Evolutionary conservation across 2,329 filamentous ascomycete genomes (phyloP), one percentile per base, ranked within the genome.

Genomic region (Purpureocillium lavendulum): DNA sequence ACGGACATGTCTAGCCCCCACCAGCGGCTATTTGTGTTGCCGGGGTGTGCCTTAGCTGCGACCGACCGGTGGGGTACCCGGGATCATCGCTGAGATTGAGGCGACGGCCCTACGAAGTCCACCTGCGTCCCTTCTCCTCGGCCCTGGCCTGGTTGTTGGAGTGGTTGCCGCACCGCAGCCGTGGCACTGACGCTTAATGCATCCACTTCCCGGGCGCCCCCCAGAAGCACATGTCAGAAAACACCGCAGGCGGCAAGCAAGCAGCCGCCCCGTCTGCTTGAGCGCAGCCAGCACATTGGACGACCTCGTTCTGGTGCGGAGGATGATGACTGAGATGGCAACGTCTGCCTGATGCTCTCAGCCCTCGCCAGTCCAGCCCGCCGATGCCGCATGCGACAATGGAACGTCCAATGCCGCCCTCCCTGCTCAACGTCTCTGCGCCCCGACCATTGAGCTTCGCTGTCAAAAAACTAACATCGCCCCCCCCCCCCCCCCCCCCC

Each of bases 141-240:
- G 21, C 21, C 21, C 21, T 26, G 21, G 21, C 21, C 10, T 10
- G 21, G 6, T 26, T 10, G 21, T 10, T 26, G 21, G 21, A 5
- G 21, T 26, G 21, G 21, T 26, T 26, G 21, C 6, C 21, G 21
- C 21, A 10, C 21, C 21, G 21, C 21, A 10, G 21, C 6, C 21
- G 10, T 26, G 21, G 21, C 21, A 26, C 21, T 10, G 21, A 26
- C 21, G 6, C 5, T 26, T 10, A 26, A 26, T 10, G 34, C 34
- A 29, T 36, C 34, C 34, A 30, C 34, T 11, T 10, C 21, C 21
- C 21, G 10, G 6, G 10, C 21, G 6, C 21, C 21, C 21, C 21
- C 10, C 10, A 5, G 21, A 26, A 26, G 21, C 21, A 26, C 45
- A 52, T 49, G 51, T 48, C 49, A 49, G 43, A 46, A 48, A 49